Conservation (phyloP, 495 filamentous ascomycete species). For the Cercophora scortea region DNA sequence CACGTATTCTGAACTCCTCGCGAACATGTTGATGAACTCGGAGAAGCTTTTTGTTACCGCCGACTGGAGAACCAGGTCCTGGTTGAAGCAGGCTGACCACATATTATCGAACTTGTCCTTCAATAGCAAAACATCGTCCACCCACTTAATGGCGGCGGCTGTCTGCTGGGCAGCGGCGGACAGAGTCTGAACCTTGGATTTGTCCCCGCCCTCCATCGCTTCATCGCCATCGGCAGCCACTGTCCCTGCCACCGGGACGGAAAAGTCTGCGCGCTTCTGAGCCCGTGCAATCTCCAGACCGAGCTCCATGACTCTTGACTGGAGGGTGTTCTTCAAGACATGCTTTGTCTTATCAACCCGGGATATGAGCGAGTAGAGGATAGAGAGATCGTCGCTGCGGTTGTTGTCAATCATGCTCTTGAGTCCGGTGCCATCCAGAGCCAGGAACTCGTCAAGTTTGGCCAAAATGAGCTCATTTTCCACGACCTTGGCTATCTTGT, state of each 20-base stretch:
- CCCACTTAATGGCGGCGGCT: conserved; percentile 84
- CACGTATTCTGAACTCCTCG: conserved; percentile 78
- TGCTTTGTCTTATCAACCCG: conserved; percentile 71
- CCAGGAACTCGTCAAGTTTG: conserved; percentile 73
- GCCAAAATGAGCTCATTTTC: conserved; percentile 70
- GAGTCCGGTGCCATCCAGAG: conserved; percentile 76
- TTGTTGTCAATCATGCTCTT: conserved; percentile 89
- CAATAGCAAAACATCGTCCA: conserved; percentile 76
- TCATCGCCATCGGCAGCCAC: conserved; percentile 42
- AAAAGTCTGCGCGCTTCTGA: conserved; percentile 44
- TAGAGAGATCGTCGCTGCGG: conserved; percentile 61
- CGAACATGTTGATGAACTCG: conserved; percentile 84
- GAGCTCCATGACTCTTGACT: conserved; percentile 67
- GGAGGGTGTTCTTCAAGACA: conserved; percentile 60
- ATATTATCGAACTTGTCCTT: conserved; percentile 87
- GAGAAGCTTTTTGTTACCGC: conserved; percentile 77
- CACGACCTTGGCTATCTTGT: conserved; percentile 70
- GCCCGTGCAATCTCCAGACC: conserved; percentile 73
- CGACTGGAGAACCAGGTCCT: conserved; percentile 71
- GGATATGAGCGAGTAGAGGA: conserved; percentile 69
- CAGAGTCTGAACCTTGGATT: conserved; percentile 31
- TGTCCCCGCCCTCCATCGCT: conserved; percentile 40
- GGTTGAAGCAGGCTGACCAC: conserved; percentile 58
- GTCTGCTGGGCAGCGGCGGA: conserved; percentile 52
- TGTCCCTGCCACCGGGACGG: conserved; percentile 22